Conservation (phyloP, 2,329 filamentous ascomycete genomes). For the Leptographium procerum region DNA sequence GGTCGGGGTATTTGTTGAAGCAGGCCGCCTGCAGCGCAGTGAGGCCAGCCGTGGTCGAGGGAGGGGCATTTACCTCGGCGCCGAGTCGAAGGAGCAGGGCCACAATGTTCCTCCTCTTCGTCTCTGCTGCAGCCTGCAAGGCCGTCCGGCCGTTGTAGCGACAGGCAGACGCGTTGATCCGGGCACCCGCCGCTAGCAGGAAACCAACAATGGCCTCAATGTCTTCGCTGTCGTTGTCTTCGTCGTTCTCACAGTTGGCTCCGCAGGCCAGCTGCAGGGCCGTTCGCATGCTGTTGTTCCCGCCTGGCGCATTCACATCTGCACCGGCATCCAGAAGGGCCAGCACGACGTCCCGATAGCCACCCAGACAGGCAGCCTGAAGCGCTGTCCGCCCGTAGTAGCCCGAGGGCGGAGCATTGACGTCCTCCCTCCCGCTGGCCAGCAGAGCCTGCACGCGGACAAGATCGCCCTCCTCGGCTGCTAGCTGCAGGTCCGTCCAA, state of each 20-base stretch:
- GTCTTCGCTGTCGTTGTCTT: constrained; percentile 7
- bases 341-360: constrained; percentile 16
- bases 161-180: constrained; percentile 14
- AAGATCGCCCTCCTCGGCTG: constrained; percentile 21
- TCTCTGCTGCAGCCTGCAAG: constrained; percentile 19
- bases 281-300: constrained; percentile 25
- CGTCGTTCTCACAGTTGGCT: neutral
- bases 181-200: constrained; percentile 14
- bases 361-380: constrained; percentile 22
- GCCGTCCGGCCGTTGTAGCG: constrained; percentile 13
- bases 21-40: constrained; percentile 24
- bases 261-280: constrained; percentile 22
- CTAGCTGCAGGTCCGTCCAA: constrained; percentile 25
- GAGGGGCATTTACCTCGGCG: constrained; percentile 23
- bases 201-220: constrained; percentile 10
- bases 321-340: constrained; percentile 21
- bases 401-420: constrained; percentile 21
- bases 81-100: constrained; percentile 16
- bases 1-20: no score
- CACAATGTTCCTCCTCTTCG: constrained; percentile 15
- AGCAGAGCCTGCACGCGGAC: constrained; percentile 16
- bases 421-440: constrained; percentile 14
- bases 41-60: constrained; percentile 14
- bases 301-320: constrained; percentile 21
- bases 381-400: constrained; percentile 26